Conservation (phyloP, 306 rosid species). For the Dryas octopetala region DNA sequence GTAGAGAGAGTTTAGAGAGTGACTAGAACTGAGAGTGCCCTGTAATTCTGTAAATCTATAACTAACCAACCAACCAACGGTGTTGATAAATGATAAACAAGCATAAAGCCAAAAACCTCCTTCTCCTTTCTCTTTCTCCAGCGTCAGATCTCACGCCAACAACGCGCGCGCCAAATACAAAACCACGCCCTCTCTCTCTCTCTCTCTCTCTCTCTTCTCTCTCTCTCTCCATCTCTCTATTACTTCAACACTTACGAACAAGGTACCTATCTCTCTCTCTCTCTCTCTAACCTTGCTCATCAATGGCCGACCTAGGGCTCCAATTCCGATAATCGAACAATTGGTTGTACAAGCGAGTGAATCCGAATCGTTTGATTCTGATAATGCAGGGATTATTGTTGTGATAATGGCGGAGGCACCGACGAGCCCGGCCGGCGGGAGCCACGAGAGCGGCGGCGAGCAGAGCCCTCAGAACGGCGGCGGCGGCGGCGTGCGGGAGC, state of each 20-base stretch:
- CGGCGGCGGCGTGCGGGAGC: constrained; percentile 52
- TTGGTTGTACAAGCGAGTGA: not conserved
- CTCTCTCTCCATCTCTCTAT: not conserved
- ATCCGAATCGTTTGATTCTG: not conserved
- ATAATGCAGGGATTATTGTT: not conserved
- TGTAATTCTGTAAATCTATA: not conserved
- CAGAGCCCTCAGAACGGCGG: constrained; percentile 59
- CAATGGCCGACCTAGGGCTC: constrained; percentile 29
- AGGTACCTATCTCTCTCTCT: not conserved
- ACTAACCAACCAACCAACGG: constrained; percentile 26
- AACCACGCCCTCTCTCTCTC: not conserved
- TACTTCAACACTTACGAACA: not conserved
- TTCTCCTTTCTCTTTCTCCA: constrained; percentile 36
- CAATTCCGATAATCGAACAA: not conserved
- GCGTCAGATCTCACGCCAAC: constrained; percentile 45
- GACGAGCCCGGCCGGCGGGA: constrained; percentile 59
- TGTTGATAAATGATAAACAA: constrained; percentile 25
- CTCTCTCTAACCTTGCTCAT: not conserved
- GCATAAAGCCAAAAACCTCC: constrained; percentile 27
- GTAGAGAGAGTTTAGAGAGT: too few species aligned
- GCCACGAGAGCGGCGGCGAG: constrained; percentile 88
- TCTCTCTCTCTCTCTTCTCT: not conserved
- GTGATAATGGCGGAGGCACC: constrained; percentile 70
- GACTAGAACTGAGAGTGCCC: not conserved
- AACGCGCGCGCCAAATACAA: constrained; percentile 32